Percentiles rank a stretch among this genome's conserved stretches.
Evolutionary conservation across 441 rosid species (phyloP).

Genomic region (Gossypium davidsonii): DNA sequence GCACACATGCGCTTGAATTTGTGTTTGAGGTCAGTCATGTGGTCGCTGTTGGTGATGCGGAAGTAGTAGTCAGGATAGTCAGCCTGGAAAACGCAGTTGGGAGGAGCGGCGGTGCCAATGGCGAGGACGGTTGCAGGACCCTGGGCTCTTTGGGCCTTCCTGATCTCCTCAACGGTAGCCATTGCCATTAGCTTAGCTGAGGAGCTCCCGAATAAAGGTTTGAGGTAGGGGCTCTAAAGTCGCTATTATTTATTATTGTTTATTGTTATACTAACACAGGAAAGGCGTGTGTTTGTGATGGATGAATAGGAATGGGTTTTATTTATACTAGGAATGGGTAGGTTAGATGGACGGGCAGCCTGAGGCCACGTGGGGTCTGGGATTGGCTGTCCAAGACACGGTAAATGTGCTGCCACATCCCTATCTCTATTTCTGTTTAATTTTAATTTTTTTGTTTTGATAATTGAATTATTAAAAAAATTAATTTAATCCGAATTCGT

Average conservation of each 20-base stretch:
- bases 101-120: neutral
- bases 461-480: too few species aligned
- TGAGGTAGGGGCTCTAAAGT: too few species aligned
- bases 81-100: neutral
- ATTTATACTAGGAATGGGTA: neutral
- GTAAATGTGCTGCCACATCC: neutral
- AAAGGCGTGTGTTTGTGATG: neutral
- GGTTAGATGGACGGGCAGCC: neutral
- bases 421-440: too few species aligned
- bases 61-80: neutral
- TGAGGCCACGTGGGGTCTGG: neutral
- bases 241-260: too few species aligned
- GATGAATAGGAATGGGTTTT: neutral
- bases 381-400: neutral
- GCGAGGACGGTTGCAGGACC: neutral
- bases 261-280: too few species aligned
- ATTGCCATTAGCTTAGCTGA: neutral
- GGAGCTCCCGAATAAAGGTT: neutral
- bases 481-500: too few species aligned
- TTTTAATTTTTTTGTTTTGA: too few species aligned
- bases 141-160: neutral
- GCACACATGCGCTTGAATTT: too few species aligned
- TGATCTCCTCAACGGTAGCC: neutral
- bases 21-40: too few species aligned
- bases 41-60: too few species aligned